Evolutionary conservation across 2,329 filamentous ascomycete genomes (phyloP).

Genomic region (Ceratocystiopsis brevicomis): DNA sequence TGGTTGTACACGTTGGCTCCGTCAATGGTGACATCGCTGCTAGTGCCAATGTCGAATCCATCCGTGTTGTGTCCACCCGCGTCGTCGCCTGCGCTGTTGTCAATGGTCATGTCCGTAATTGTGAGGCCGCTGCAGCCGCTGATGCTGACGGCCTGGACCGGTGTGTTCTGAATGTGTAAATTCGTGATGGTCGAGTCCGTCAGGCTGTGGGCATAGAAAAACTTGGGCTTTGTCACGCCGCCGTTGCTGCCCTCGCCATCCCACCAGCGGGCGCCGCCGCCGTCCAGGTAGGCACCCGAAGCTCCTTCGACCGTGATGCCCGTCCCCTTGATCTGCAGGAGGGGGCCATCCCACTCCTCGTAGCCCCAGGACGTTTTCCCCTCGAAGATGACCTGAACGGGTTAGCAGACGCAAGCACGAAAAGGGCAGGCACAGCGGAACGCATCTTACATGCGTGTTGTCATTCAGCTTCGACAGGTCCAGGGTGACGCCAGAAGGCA

Average conservation of each 20-base stretch:
- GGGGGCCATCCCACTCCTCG: conserved; percentile 5
- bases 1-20: conserved; percentile 38
- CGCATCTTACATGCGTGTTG: conserved; percentile 26
- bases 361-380: conserved; percentile 14
- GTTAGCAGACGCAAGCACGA: no score
- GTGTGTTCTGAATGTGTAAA: conserved; percentile 23
- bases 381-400: conserved; percentile 16
- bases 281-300: conserved; percentile 13
- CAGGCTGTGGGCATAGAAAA: conserved; percentile 35
- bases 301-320: conserved; percentile 3
- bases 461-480: conserved; percentile 33
- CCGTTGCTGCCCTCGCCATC: conserved; percentile 40
- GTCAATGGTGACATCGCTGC: conserved; percentile 28
- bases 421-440: no score
- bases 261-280: conserved; percentile 21
- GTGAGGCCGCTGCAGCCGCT: conserved; percentile 17
- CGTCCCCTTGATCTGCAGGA: conserved; percentile 6
- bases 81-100: conserved; percentile 21
- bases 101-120: conserved; percentile 18
- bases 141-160: conserved; percentile 24
- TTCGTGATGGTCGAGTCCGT: conserved; percentile 27
- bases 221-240: conserved; percentile 39
- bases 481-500: conserved; percentile 38
- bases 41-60: conserved; percentile 36
- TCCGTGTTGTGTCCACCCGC: conserved; percentile 42